A percentile compares a stretch with the other conserved stretches of the same genome.
Conservation (phyloP, 2,329 filamentous ascomycete genomes). For the Corynespora cassiicola region DNA sequence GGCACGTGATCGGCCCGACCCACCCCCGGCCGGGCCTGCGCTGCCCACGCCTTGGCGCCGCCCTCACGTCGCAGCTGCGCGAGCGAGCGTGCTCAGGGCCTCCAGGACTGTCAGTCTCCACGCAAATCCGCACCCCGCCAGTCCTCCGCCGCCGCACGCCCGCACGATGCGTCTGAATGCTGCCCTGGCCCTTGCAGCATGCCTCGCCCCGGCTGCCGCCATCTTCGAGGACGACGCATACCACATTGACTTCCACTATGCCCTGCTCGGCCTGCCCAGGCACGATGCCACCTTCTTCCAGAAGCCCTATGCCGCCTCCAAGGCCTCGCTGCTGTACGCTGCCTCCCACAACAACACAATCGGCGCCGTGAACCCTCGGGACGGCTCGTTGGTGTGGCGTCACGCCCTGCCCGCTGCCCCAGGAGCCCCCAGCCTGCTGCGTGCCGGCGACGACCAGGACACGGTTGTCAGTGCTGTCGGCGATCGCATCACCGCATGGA, state of each 20-base stretch:
- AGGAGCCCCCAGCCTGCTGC: conserved; percentile 56
- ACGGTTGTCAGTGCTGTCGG: conserved; percentile 78
- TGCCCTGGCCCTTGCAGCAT: conserved; percentile 42
- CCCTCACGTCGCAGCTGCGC: not conserved
- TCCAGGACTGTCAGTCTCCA: no score
- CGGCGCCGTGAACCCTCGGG: conserved; percentile 87
- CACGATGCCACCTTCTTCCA: conserved; percentile 93
- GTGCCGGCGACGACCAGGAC: conserved; percentile 79
- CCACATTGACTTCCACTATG: conserved; percentile 90
- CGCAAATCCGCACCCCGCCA: no score
- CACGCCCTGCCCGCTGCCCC: conserved; percentile 67
- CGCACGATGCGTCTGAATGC: conserved; percentile 46
- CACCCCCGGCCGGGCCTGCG: no score
- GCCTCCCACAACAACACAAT: conserved; percentile 83
- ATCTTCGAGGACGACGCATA: conserved; percentile 92
- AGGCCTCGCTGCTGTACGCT: conserved; percentile 89
- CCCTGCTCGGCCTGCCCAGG: conserved; percentile 83
- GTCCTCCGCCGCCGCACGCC: not conserved
- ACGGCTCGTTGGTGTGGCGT: conserved; percentile 85
- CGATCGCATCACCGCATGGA: conserved; percentile 77
- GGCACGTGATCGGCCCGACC: no score
- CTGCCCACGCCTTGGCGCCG: no score
- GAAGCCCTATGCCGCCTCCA: conserved; percentile 78
- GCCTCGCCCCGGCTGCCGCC: conserved; percentile 64
- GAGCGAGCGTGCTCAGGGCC: no score